Base-by-base conservation (phyloP, 805 yeast species). In the Saccharomyces eubayanus region DNA sequence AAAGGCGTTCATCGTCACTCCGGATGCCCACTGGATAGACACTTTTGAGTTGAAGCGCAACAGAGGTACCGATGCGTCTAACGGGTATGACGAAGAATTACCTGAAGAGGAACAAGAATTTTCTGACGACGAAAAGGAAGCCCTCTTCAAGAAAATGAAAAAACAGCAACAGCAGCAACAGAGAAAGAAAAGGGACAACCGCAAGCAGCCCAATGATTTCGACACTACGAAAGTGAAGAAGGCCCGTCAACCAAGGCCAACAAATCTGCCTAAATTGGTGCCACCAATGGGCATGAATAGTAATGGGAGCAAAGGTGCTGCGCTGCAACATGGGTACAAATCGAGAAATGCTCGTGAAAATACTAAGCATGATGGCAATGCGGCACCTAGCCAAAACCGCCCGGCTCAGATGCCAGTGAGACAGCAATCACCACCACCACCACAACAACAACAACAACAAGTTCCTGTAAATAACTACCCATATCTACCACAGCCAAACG, bases 31-130 rank as follows among this genome's bases (percentile, higher is more conserved):
- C 52, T 92, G 90, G 70, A 74, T 87, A 8, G 81, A 83, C 58
- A 92, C 98, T 0, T 86, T 85, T 51, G 72, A 80, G 27, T 77
- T 91, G 53, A 87, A 82, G 61, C 72, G 77, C 24, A 55, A 83
- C 20, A 91, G 85, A 63, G 99, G 98, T 27, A 85, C 90, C 1
- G 99, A 94, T 72, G 99, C 99, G 0, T 87, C 96, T 63, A 94
- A 94, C 62, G 84, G 89, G 68, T 86, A 89, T 66, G 99, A 94
- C 68, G 98, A 94, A 71, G 99, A 94, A 64, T 71, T 92, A 30
- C 89, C 96, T 0, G 90, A 84, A 60, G 95, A 87, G 30, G 98
- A 94, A 67, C 96, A 89, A 67, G 98, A 92, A 66, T 92, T 85
- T 60, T 88, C 97, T 1, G 98, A 94, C 67, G 98, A 94, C 69